phyloP scores from a whole-genome alignment of 768 basidiomycete genomes.

The Kwoniella europaea region DNA sequence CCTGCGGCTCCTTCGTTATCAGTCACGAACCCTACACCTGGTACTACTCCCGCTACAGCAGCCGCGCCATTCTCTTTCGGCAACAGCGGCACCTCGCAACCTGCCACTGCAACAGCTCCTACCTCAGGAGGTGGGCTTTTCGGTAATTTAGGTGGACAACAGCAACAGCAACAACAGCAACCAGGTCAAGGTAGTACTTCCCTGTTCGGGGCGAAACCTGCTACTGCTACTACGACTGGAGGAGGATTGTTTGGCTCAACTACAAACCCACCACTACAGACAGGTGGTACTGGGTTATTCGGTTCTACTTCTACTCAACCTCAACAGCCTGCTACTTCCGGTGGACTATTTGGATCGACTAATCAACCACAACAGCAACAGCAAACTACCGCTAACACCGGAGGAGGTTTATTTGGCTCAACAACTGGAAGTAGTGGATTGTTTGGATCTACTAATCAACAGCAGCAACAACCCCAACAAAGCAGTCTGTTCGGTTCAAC shows the following conservation, averaged over 20 bases:
- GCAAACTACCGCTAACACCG: slow-evolving; percentile 5
- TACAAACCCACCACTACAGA: not conserved
- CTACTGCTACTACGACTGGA: slow-evolving; percentile 3
- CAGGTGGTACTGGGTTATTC: slow-evolving; percentile 7
- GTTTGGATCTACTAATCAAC: slow-evolving; percentile 23
- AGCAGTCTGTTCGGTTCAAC: slow-evolving; percentile 13
- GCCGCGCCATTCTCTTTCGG: slow-evolving; percentile 43
- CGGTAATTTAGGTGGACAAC: slow-evolving; percentile 18
- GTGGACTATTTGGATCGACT: slow-evolving; percentile 29
- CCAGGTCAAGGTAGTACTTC: slow-evolving; percentile 2
- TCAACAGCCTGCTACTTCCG: slow-evolving; percentile 6
- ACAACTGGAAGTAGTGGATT: slow-evolving; percentile 17
- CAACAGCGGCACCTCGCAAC: slow-evolving; percentile 9
- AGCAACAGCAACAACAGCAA: slow-evolving; percentile 13
- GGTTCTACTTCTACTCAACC: slow-evolving; percentile 11
- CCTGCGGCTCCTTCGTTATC: slow-evolving; percentile 35
- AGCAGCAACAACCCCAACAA: slow-evolving; percentile 22
- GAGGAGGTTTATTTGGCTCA: slow-evolving; percentile 20
- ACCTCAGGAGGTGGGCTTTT: slow-evolving; percentile 21
- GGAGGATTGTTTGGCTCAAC: slow-evolving; percentile 16
- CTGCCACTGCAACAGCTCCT: slow-evolving; percentile 18
- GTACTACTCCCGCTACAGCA: slow-evolving; percentile 11
- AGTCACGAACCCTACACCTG: slow-evolving; percentile 32
- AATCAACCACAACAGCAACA: slow-evolving; percentile 27
- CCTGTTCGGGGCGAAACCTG: slow-evolving; percentile 23